A percentile compares a stretch with the other conserved stretches of the same genome.
Conservation (phyloP, 495 filamentous ascomycete genomes). For the Xylaria sp. region DNA sequence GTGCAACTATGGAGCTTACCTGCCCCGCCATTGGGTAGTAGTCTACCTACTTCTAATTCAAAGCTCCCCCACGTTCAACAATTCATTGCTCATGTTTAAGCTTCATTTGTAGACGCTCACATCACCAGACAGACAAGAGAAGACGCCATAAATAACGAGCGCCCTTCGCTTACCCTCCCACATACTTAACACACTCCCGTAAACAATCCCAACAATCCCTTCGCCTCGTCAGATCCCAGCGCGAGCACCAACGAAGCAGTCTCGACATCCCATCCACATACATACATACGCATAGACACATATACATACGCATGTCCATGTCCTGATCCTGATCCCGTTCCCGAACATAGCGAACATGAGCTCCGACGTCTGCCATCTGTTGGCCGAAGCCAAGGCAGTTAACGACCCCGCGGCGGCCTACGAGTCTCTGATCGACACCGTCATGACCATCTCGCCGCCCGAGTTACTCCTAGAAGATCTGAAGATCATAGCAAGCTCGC, state of each 20-base stretch:
- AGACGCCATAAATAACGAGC: background rate
- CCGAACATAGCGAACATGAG: slow-evolving; percentile 30
- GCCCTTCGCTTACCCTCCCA: background rate
- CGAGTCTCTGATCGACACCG: slow-evolving; percentile 68
- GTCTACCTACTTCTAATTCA: background rate
- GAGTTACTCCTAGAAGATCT: slow-evolving; percentile 68
- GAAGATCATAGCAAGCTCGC: slow-evolving; percentile 69
- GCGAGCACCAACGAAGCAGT: background rate
- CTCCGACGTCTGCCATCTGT: slow-evolving; percentile 51
- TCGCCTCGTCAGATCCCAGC: background rate
- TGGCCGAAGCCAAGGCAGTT: slow-evolving; percentile 61
- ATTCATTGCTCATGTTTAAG: background rate
- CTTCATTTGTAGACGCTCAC: background rate
- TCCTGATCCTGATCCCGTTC: background rate
- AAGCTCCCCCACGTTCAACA: slow-evolving; percentile 16
- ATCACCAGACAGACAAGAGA: background rate
- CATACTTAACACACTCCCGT: background rate
- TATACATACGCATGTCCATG: background rate
- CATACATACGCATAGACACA: background rate
- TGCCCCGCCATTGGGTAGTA: background rate
- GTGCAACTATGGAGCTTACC: background rate
- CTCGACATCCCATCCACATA: background rate
- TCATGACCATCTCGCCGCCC: slow-evolving; percentile 63
- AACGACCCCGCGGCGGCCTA: slow-evolving; percentile 65
- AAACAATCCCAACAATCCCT: too few relatives aligned